These are phyloP conservation scores for Coemansia sp. DNA, from an alignment of 192 early-diverging fungal genomes.

Conservation along the genomic window DNA sequence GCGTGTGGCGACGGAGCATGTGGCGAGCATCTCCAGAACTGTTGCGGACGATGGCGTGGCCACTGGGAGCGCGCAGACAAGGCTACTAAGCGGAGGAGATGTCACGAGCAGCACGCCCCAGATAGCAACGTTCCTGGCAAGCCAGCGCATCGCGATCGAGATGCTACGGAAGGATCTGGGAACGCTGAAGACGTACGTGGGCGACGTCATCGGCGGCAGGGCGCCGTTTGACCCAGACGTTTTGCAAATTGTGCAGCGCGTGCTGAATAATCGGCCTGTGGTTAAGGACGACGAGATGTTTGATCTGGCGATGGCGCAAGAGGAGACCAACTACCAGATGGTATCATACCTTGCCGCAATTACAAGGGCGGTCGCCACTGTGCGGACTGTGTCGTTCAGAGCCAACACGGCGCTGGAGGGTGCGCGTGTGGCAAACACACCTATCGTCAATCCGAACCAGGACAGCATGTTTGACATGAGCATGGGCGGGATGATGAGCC, in stretches of 20 bases:
- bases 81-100: not conserved
- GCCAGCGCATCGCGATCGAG: constrained; percentile 50
- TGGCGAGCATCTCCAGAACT: constrained; percentile 26
- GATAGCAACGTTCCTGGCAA: constrained; percentile 44
- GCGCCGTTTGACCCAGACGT: constrained; percentile 52
- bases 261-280: constrained; percentile 48
- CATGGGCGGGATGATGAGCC: constrained; percentile 26
- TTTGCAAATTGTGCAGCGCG: constrained; percentile 50
- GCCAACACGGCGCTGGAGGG: constrained; percentile 37
- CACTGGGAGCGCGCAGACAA: not conserved
- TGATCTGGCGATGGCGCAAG: constrained; percentile 46
- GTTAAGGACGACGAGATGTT: constrained; percentile 43
- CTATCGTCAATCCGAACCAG: constrained; percentile 24
- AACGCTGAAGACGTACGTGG: constrained; percentile 45
- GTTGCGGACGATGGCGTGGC: constrained; percentile 18
- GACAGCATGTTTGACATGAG: constrained; percentile 34
- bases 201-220: constrained; percentile 33
- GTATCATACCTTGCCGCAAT: constrained; percentile 29
- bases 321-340: constrained; percentile 53
- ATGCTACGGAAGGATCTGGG: constrained; percentile 49
- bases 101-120: constrained; percentile 15
- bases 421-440: constrained; percentile 35
- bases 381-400: constrained; percentile 40
- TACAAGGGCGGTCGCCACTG: constrained; percentile 26
- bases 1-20: constrained; percentile 53